Evolutionary conservation across 1,284 basidiomycete genomes (phyloP).

Genomic region (Trichosporon coremiiforme): DNA sequence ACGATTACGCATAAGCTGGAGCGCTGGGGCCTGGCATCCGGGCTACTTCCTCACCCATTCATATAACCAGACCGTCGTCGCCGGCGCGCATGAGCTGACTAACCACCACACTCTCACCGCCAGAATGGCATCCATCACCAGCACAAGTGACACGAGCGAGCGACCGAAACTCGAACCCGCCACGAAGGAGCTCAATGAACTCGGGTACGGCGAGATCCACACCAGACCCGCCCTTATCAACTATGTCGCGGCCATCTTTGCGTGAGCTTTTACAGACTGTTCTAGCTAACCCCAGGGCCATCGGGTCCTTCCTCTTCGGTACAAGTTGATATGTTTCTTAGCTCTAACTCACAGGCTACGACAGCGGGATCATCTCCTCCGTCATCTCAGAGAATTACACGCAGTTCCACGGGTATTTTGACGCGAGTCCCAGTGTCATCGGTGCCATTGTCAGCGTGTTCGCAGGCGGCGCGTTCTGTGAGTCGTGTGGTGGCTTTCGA

Average conservation of each 20-base stretch:
- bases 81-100: too few relatives aligned
- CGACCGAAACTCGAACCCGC: not conserved
- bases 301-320: slow-evolving; percentile 39
- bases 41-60: too few relatives aligned
- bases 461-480: slow-evolving; percentile 57
- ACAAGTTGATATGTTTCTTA: too few relatives aligned
- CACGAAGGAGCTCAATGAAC: not conserved
- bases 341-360: slow-evolving; percentile 18
- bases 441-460: slow-evolving; percentile 67
- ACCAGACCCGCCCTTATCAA: slow-evolving; percentile 30
- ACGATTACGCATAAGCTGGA: too few relatives aligned
- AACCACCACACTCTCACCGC: too few relatives aligned
- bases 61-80: too few relatives aligned
- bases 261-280: too few relatives aligned
- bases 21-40: too few relatives aligned
- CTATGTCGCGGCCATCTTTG: slow-evolving; percentile 32
- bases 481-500: too few relatives aligned
- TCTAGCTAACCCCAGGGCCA: slow-evolving; percentile 26
- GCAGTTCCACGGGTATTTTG: slow-evolving; percentile 61
- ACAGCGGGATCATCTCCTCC: slow-evolving; percentile 65
- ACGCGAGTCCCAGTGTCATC: slow-evolving; percentile 52
- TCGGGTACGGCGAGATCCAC: slow-evolving; percentile 17
- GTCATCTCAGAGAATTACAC: slow-evolving; percentile 60
- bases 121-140: not conserved
- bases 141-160: not conserved